Evolutionary conservation across 257 asterid species (phyloP).

Genomic region (Handroanthus guayacan): DNA sequence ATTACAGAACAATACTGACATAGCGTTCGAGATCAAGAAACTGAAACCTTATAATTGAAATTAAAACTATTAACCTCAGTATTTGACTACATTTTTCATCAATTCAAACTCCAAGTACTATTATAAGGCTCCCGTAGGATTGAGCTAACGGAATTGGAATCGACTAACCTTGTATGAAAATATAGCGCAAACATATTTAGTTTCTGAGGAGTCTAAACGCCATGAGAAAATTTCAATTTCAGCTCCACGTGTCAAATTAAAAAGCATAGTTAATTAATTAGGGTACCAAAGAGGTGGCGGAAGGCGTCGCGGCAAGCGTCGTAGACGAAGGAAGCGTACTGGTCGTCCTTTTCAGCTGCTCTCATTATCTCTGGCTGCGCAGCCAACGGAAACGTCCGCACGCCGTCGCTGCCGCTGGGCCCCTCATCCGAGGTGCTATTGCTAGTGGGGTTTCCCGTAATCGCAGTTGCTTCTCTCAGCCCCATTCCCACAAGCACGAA

Average conservation of each 20-base stretch:
- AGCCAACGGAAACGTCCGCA: conserved; percentile 73
- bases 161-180: background rate
- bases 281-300: conserved; percentile 92
- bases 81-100: background rate
- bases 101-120: conserved; percentile 9
- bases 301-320: conserved; percentile 99
- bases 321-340: conserved; percentile 90
- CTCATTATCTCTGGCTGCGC: conserved; percentile 99
- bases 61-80: background rate
- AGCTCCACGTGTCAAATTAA: background rate
- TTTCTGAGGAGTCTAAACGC: conserved; percentile 19
- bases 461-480: conserved; percentile 45
- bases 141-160: conserved; percentile 7
- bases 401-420: conserved; percentile 46
- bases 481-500: conserved; percentile 36
- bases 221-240: background rate
- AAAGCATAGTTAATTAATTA: background rate
- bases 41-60: background rate
- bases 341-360: conserved; percentile 99
- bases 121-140: background rate
- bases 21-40: background rate
- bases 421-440: conserved; percentile 51
- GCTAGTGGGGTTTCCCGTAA: conserved; percentile 43
- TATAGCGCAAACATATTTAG: background rate
- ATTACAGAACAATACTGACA: background rate